These are phyloP conservation scores for Lyophyllum decastes DNA, from an alignment of 768 basidiomycete genomes.

Conservation along the genomic window DNA sequence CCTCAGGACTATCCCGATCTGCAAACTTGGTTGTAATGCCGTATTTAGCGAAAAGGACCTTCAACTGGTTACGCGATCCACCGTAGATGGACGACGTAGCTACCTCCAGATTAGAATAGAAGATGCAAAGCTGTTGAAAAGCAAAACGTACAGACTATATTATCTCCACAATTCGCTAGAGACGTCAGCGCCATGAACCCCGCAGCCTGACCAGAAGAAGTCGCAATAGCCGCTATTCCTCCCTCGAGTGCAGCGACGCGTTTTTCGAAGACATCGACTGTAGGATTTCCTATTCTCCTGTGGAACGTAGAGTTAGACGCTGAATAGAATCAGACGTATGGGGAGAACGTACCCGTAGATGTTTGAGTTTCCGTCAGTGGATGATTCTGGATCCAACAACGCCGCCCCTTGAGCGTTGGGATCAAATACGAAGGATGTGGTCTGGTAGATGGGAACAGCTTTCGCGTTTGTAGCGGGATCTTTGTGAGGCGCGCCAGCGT, in stretches of 20 bases:
- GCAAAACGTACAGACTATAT: conserved; percentile 57
- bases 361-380: conserved; percentile 6
- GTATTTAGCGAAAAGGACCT: conserved; percentile 43
- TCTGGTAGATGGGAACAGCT: conserved; percentile 64
- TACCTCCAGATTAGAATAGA: neutral
- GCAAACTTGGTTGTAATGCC: conserved; percentile 59
- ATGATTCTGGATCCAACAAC: conserved; percentile 5
- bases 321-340: neutral
- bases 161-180: conserved; percentile 57
- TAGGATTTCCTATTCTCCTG: conserved; percentile 18
- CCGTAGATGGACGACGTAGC: conserved; percentile 26
- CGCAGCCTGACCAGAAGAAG: conserved; percentile 62
- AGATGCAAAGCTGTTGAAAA: neutral
- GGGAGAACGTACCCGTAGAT: neutral
- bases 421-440: conserved; percentile 58
- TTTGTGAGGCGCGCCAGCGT: conserved; percentile 53
- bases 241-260: conserved; percentile 67
- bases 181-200: conserved; percentile 61
- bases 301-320: neutral
- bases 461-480: conserved; percentile 59
- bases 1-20: conserved; percentile 44
- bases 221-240: conserved; percentile 59
- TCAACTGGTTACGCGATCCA: conserved; percentile 57
- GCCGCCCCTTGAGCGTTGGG: conserved; percentile 42
- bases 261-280: conserved; percentile 61